Evolutionary conservation across 352 stramenopile genomes (phyloP).

Genomic region (Phytophthora pini): DNA sequence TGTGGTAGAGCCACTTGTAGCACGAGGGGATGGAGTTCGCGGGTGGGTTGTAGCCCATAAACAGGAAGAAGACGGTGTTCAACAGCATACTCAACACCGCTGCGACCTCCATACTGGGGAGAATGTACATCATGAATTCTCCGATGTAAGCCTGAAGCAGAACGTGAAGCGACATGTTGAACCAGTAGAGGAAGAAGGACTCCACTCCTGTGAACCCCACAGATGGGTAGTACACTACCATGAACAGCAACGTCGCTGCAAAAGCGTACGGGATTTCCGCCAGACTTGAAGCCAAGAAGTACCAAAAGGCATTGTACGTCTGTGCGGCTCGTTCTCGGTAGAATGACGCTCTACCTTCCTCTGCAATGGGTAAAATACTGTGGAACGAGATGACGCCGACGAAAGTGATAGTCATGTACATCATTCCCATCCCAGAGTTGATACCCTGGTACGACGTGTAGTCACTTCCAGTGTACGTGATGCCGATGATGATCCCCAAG

Average conservation of each 20-base stretch:
- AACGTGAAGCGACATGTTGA: conserved; percentile 28
- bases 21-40: conserved; percentile 18
- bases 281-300: conserved; percentile 52
- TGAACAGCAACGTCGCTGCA: conserved; percentile 7
- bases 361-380: conserved; percentile 25
- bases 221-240: conserved; percentile 14
- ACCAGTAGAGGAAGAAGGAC: conserved; percentile 25
- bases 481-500: conserved; percentile 76
- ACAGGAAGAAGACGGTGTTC: conserved; percentile 25
- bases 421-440: conserved; percentile 68
- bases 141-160: conserved; percentile 25
- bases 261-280: conserved; percentile 26
- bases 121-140: conserved; percentile 22
- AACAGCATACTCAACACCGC: conserved; percentile 20
- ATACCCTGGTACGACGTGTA: conserved; percentile 43
- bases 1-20: conserved; percentile 32
- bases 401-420: conserved; percentile 85
- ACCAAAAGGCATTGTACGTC: conserved; percentile 82
- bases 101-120: conserved; percentile 22
- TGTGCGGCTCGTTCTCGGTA: conserved; percentile 86
- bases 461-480: conserved; percentile 61
- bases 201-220: conserved; percentile 17
- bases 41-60: conserved; percentile 29
- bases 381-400: conserved; percentile 72
- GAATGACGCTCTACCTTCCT: conserved; percentile 46